Conservation (phyloP, 2,329 filamentous ascomycete genomes). For the Fusarium pseudoanthophilum region DNA sequence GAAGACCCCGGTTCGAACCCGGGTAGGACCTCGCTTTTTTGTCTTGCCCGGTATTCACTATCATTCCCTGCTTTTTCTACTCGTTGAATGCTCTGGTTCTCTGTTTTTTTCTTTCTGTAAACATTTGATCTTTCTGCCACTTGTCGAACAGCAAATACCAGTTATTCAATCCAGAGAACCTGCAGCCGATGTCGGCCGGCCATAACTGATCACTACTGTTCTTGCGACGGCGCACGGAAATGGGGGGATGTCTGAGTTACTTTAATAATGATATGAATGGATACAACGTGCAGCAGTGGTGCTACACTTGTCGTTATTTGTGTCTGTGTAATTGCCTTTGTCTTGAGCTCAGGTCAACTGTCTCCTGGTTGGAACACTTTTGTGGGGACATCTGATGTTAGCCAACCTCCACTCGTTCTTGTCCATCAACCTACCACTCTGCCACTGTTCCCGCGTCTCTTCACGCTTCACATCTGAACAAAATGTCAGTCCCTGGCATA, state of each 20-base stretch:
- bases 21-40: conserved; percentile 28
- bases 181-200: background rate
- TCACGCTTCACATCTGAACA: background rate
- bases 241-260: fast-evolving
- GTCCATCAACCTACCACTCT: background rate
- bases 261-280: background rate
- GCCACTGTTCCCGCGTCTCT: background rate
- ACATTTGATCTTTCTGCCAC: too few relatives aligned
- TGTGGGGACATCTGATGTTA: background rate
- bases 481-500: conserved; percentile 7
- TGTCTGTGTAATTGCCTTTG: background rate
- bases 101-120: background rate
- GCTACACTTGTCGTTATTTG: too few relatives aligned
- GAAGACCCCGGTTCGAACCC: conserved; percentile 33
- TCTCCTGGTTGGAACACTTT: background rate
- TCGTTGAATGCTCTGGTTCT: fast-evolving
- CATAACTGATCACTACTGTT: background rate
- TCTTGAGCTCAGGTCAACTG: background rate
- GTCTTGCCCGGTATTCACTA: fast-evolving
- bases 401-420: background rate
- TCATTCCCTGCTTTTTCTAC: too few relatives aligned
- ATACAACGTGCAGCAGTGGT: fast-evolving
- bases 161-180: fast-evolving
- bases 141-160: too few relatives aligned
- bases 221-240: background rate